Percentiles rank a stretch among this genome's conserved stretches.
Conservation (phyloP, 352 stramenopile genomes). For the Salisapilia sapeloensis region DNA sequence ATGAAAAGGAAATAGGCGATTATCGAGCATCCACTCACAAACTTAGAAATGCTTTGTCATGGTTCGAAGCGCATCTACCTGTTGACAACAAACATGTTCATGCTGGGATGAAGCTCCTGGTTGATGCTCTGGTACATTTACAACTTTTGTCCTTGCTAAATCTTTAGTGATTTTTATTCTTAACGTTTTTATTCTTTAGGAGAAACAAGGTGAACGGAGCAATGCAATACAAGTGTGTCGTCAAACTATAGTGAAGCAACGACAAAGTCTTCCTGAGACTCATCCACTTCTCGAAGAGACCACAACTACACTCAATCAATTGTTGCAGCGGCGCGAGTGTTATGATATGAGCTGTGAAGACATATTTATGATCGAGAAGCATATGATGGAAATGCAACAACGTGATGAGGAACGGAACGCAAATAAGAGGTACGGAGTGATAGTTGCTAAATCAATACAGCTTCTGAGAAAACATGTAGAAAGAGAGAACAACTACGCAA, state of each 20-base stretch:
- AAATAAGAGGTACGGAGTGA: conserved; percentile 14
- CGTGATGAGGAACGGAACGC: conserved; percentile 8
- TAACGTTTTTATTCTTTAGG: conserved; percentile 2
- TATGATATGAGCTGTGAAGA: conserved; percentile 15
- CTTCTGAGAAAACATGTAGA: too few relatives aligned
- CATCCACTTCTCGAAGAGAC: conserved; percentile 9
- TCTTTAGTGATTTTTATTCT: not conserved
- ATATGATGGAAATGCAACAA: conserved; percentile 6
- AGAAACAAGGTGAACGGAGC: conserved; percentile 7
- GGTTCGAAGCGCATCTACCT: conserved; percentile 16
- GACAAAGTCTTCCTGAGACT: not conserved
- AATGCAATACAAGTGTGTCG: conserved; percentile 9
- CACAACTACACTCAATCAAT: conserved; percentile 9
- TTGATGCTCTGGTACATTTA: conserved; percentile 20
- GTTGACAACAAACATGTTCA: conserved; percentile 29
- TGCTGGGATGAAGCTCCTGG: conserved; percentile 12
- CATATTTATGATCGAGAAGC: conserved; percentile 7
- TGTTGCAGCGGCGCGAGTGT: conserved; percentile 17
- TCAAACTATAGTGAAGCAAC: conserved; percentile 6
- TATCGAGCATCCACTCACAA: conserved; percentile 5
- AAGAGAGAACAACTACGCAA: conserved; percentile 15
- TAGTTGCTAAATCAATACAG: too few relatives aligned
- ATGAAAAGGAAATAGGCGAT: conserved; percentile 11
- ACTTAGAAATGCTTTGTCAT: conserved; percentile 10
- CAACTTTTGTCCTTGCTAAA: not conserved